phyloP scores from a whole-genome alignment of 805 yeast species.

The Candida odintsovae region DNA sequence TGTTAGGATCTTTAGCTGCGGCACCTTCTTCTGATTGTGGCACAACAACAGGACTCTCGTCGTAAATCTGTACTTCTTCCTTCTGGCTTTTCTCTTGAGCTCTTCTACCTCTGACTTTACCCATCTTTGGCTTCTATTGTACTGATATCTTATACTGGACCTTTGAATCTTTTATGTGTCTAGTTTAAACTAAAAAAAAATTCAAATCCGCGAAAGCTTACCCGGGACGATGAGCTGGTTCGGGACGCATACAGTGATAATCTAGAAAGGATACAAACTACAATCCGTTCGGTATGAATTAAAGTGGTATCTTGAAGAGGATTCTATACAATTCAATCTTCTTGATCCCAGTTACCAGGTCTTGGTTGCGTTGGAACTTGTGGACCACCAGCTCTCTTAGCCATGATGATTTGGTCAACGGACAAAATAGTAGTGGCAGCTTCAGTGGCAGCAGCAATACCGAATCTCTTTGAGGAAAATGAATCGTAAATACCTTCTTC shows the following conservation, averaged over 20 bases:
- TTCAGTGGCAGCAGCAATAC: slow-evolving; percentile 90
- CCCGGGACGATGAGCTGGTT: slow-evolving; percentile 7
- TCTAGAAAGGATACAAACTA: neutral
- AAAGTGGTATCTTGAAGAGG: neutral
- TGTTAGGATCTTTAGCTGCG: slow-evolving; percentile 25
- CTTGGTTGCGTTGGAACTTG: slow-evolving; percentile 77
- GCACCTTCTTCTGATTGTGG: slow-evolving; percentile 14
- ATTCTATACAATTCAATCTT: slow-evolving; percentile 41
- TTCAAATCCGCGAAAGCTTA: neutral
- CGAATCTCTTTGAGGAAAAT: slow-evolving; percentile 73
- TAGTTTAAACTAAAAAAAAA: neutral
- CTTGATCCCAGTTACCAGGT: slow-evolving; percentile 97
- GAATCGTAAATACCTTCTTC: slow-evolving; percentile 73
- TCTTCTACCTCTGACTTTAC: slow-evolving; percentile 39
- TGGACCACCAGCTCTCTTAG: slow-evolving; percentile 98
- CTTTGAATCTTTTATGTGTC: neutral
- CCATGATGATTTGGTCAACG: slow-evolving; percentile 97
- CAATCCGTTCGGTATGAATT: neutral
- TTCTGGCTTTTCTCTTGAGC: slow-evolving; percentile 24
- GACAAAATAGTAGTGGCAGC: slow-evolving; percentile 88
- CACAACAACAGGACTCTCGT: slow-evolving; percentile 6
- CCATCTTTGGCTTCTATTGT: slow-evolving; percentile 10
- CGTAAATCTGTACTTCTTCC: neutral
- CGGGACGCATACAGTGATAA: neutral
- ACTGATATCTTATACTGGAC: too few relatives aligned